A percentile compares a stretch with the other conserved stretches of the same genome.
These are phyloP conservation scores for Boletus reticulatus DNA, from an alignment of 768 basidiomycete species.

Conservation along the genomic window DNA sequence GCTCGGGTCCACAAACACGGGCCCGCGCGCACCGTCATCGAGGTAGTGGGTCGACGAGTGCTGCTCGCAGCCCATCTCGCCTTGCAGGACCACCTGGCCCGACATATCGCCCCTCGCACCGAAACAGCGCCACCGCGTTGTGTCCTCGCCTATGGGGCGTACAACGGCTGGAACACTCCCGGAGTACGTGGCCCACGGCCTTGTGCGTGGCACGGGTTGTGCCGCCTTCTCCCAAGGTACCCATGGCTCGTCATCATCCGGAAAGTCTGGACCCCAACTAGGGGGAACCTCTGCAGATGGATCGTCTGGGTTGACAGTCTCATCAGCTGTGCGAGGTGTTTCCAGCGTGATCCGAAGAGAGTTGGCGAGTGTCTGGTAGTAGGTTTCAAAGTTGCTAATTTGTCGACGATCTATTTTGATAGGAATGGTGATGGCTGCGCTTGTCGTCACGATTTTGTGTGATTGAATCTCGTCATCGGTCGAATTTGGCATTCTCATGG, in stretches of 20 bases:
- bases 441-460: slow-evolving; percentile 1
- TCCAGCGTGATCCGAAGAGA: neutral
- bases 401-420: slow-evolving; percentile 5
- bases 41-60: slow-evolving; percentile 17
- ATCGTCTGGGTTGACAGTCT: slow-evolving; percentile 5
- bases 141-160: neutral
- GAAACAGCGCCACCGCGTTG: neutral
- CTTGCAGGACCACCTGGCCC: slow-evolving; percentile 5
- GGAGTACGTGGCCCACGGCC: neutral
- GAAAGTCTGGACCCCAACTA: neutral
- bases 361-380: slow-evolving; percentile 14
- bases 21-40: slow-evolving; percentile 13
- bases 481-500: slow-evolving; percentile 7
- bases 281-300: neutral
- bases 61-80: neutral
- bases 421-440: slow-evolving; percentile 3
- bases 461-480: slow-evolving; percentile 3
- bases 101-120: neutral
- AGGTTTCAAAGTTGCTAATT: slow-evolving; percentile 6
- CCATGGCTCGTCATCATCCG: slow-evolving; percentile 19
- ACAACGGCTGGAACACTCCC: slow-evolving; percentile 2
- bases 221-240: slow-evolving; percentile 15
- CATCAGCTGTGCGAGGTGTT: neutral
- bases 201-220: neutral
- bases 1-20: slow-evolving; percentile 14